Evolutionary conservation across 2,329 filamentous ascomycete genomes (phyloP), one percentile per base, ranked within the genome.

Genomic region (Cladophialophora immunda): DNA sequence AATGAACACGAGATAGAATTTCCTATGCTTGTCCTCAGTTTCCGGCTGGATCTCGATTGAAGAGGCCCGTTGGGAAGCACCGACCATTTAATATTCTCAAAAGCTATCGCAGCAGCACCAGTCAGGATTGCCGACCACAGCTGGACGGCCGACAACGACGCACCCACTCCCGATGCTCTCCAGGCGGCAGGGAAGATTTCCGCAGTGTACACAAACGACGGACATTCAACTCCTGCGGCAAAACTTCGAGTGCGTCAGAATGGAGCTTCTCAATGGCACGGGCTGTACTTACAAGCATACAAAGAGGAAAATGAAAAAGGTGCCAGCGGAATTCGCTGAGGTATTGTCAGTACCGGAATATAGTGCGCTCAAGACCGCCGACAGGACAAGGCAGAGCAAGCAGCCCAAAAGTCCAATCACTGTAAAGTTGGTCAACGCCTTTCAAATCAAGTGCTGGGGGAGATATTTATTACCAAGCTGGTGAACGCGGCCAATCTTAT

Each of bases 111-210:
- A 53, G 50, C 50, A 53, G 50, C 50, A 7, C 50, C 50, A 29
- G 19, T 53, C 15, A 53, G 50, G 19, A 53, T 53, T 2, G 50
- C 50, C 19, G 50, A 53, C 50, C 32, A 38, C n/a, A 29, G 17
- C 32, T 32, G 56, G 4, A 58, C 56, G 36, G 56, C 56, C 9
- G 56, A 58, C 56, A 58, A 29, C 19, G 56, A 38, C 6, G 27
- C 30, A 25, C 32, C 56, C 2, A 58, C 56, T 15, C 56, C 56
- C 4, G 22, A 29, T 11, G 56, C 56, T 45, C 56, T 38, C 56
- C 56, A 58, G 8, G n/a, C 56, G 22, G 56, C 34, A 29, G 56
- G 56, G 22, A 58, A 58, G n/a, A 58, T 41, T 32, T 58, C 56
- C 4, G 36, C 36, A 19, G 17, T n/a, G 56, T 58, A 58, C 34